phyloP scores from a whole-genome alignment of 192 early-diverging fungal species.

The Rhizophagus clarus region DNA sequence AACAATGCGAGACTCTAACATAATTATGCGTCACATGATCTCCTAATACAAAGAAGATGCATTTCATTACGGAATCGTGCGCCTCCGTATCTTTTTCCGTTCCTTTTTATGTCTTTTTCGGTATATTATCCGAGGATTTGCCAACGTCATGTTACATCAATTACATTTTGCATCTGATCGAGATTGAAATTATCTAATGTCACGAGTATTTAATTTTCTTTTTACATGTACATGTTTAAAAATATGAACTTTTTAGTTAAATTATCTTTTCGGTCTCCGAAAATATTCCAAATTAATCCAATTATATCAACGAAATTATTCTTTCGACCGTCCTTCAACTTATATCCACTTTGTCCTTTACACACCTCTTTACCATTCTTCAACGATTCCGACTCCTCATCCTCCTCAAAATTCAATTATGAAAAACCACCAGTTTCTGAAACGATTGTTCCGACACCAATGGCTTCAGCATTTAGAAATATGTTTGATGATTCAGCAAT shows the following conservation, averaged over 20 bases:
- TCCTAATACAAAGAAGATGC: too few species aligned
- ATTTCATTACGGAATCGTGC: too few species aligned
- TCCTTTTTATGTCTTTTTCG: too few species aligned
- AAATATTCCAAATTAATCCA: not conserved
- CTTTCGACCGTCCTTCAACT: not conserved
- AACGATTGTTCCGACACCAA: slow-evolving; percentile 17
- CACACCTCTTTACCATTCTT: not conserved
- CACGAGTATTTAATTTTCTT: too few species aligned
- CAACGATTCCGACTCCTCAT: not conserved
- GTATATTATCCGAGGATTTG: too few species aligned
- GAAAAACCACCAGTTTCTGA: not conserved
- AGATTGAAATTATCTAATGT: too few species aligned
- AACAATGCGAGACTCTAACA: too few species aligned
- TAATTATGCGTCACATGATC: too few species aligned
- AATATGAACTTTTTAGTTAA: not conserved
- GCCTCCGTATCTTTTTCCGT: too few species aligned
- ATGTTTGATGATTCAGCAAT: slow-evolving; percentile 55
- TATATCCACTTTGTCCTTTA: not conserved
- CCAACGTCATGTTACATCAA: too few species aligned
- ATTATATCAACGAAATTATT: not conserved
- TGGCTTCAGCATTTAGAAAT: slow-evolving; percentile 51
- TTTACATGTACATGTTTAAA: not conserved
- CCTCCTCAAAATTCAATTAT: not conserved
- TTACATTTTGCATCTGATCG: too few species aligned
- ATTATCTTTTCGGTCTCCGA: not conserved